Base-by-base conservation (phyloP, 257 asterid genomes). In the Mitragyna speciosa region DNA sequence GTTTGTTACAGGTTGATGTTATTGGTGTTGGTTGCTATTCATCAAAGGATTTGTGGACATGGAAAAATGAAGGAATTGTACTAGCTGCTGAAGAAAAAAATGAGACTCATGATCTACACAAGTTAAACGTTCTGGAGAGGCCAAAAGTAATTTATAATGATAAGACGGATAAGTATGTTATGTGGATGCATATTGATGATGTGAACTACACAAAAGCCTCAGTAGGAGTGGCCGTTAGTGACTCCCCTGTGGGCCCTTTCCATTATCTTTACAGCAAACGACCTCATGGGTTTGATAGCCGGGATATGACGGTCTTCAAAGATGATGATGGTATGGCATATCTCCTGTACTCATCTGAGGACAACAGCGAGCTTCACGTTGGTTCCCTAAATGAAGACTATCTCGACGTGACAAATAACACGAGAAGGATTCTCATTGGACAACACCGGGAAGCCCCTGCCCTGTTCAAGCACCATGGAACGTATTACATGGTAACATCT, bases 171-270 rank as follows among this genome's bases (percentile, higher is more conserved):
- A 91, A 89, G 84, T 96, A 89, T 12, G 91, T 94, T 52, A 96
- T 94, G 99, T 96, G 98, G 99, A 96, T 94, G 99, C 99, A 94
- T 87, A 86, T 96, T 2, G 98, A 96, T 39, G 95, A 96, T 70
- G 76, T 89, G 8, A 94, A 96, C 91, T 96, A 96, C 88, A 96
- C 99, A 33, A 92, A 92, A 85, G 99, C 99, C 80, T 88, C 97
- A 0, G 89, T 86, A 0, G 99, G 99, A 0, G 89, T 96, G 2
- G 98, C 99, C 64, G 64, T 83, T 33, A 89, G 97, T 36, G 87
- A 87, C 80, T 87, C 85, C 78, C 99, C 99, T 0, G 88, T 87
- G 0, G 99, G 99, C 49, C 98, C 98, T 41, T 96, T 94, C 41
- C 26, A 74, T 70, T 96, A 94, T 84, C 97, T 96, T 75, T 87